These are phyloP conservation scores for Chamaecyparis obtusa DNA, from an alignment of 75 land plant species.

Conservation along the genomic window DNA sequence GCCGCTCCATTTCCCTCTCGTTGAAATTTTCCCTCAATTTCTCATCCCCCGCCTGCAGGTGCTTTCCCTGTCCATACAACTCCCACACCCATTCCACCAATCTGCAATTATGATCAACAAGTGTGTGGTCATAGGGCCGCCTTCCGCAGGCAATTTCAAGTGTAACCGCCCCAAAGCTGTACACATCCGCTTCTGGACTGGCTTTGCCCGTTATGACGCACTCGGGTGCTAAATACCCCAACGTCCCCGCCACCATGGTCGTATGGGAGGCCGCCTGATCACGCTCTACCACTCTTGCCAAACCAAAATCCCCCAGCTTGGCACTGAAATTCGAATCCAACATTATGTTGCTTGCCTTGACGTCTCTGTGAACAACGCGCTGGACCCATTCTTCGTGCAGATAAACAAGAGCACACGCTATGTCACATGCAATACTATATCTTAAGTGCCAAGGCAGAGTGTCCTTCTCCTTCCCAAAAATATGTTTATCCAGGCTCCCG, in stretches of 20 bases:
- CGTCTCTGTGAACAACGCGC: slow-evolving; percentile 19
- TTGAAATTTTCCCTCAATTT: slow-evolving; percentile 22
- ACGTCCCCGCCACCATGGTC: slow-evolving; percentile 25
- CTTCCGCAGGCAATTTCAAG: slow-evolving; percentile 19
- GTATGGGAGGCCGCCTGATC: slow-evolving; percentile 18
- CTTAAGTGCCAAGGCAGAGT: background rate
- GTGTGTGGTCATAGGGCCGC: slow-evolving; percentile 23
- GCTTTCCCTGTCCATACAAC: slow-evolving; percentile 14
- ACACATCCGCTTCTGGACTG: slow-evolving; percentile 22
- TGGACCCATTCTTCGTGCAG: slow-evolving; percentile 29
- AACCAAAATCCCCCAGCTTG: slow-evolving; percentile 25
- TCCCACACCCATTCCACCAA: slow-evolving; percentile 37
- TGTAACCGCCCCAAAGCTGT: slow-evolving; percentile 11
- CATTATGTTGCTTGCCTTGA: slow-evolving; percentile 26
- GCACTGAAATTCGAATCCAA: slow-evolving; percentile 20
- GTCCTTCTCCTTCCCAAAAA: background rate
- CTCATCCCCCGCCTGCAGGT: slow-evolving; percentile 35
- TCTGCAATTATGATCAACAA: background rate
- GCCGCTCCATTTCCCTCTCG: slow-evolving; percentile 21
- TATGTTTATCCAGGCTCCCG: background rate
- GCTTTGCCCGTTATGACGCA: slow-evolving; percentile 11
- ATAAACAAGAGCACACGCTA: slow-evolving; percentile 14
- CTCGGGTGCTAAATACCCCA: slow-evolving; percentile 25
- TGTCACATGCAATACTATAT: background rate
- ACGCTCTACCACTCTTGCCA: slow-evolving; percentile 18